Conservation (phyloP, 345 rosid genomes). For the Laguncularia racemosa region DNA sequence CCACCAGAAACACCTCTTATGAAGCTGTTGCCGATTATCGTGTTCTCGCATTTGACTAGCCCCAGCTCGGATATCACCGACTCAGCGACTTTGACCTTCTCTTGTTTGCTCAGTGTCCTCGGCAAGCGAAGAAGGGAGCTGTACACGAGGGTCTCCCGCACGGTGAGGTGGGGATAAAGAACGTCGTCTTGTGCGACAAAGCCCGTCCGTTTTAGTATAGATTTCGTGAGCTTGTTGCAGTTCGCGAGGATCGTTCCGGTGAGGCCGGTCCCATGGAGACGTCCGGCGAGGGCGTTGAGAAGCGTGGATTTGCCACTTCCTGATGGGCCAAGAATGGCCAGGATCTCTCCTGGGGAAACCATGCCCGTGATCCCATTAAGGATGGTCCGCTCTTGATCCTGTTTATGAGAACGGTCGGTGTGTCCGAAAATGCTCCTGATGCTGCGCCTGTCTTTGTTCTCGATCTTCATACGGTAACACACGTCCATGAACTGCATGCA, state of each 20-base stretch:
- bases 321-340: conserved; percentile 90
- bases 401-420: conserved; percentile 15
- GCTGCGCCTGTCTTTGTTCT: conserved; percentile 16
- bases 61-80: conserved; percentile 71
- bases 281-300: conserved; percentile 66
- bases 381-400: conserved; percentile 45
- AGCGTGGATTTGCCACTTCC: conserved; percentile 96
- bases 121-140: conserved; percentile 73
- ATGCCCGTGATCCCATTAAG: conserved; percentile 65
- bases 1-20: conserved; percentile 89
- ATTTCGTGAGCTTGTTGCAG: conserved; percentile 40
- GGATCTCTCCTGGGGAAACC: conserved; percentile 78
- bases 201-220: conserved; percentile 58
- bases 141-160: conserved; percentile 76
- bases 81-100: conserved; percentile 52
- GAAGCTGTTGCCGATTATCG: conserved; percentile 73
- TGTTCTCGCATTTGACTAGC: conserved; percentile 67
- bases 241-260: conserved; percentile 65
- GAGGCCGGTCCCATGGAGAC: conserved; percentile 45
- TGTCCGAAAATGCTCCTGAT: conserved; percentile 25
- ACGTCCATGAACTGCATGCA: conserved; percentile 69
- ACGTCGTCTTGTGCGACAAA: conserved; percentile 88
- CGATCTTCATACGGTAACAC: conserved; percentile 44
- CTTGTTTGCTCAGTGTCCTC: conserved; percentile 31
- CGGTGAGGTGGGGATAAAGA: conserved; percentile 80